Evolutionary conservation across 306 rosid genomes (phyloP), one percentile per base, ranked within the genome.

Genomic region (Canavalia ensiformis): DNA sequence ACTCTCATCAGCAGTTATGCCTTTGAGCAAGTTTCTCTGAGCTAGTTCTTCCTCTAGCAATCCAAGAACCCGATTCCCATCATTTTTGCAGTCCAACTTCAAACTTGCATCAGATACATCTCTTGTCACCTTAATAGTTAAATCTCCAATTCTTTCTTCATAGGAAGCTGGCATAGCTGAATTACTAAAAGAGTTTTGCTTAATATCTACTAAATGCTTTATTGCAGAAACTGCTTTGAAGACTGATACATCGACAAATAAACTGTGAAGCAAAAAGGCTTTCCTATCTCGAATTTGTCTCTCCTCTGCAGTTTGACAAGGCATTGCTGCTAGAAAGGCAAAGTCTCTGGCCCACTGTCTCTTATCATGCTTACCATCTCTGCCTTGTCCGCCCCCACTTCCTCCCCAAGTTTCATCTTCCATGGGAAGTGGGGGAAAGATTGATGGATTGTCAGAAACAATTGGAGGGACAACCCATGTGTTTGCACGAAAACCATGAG

Each of bases 401-500:
- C 98, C 99, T 80, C 97, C 98, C 99, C 99, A 93, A 57, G 76
- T 79, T 76, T 91, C 98, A 68, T 95, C 98, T 86, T 95, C 99
- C 64, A 82, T 80, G 9, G 99, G 98, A 76, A 95, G 96, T 29
- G 90, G 87, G 0, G 90, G 92, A 85, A 91, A 89, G 76, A 84
- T 62, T 67, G 94, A 86, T 42, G 93, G 91, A 58, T 86, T 93
- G 65, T 91, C 97, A 18, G 96, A 94, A 87, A 90, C 94, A 83
- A 89, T 86, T n/a, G 97, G 94, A 83, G 99, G 99, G 42, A 91
- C 93, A 83, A 95, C 92, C 99, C 99, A 93, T n/a, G 99, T 90
- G 80, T 93, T 95, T 82, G 98, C 90, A 49, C 99, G 92, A 78
- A 93, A 95, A 78, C 98, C 99, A 12, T 95, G 93, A 30, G 99